Conservation (phyloP, 2,329 filamentous ascomycete genomes). For the Alternaria brassicicola region DNA sequence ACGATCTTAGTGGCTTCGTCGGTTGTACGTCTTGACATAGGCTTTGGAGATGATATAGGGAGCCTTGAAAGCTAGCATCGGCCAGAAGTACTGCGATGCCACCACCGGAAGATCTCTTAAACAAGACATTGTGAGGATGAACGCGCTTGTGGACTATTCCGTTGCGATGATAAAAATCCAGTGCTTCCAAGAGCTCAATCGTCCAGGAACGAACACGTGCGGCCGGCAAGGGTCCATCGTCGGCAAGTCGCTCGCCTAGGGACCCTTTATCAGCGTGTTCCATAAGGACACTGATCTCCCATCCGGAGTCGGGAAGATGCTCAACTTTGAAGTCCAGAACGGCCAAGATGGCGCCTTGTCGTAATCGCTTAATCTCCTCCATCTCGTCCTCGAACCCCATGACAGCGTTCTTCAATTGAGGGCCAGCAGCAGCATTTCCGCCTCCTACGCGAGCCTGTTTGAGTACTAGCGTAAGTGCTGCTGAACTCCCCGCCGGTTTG, state of each 20-base stretch:
- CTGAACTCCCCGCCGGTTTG: conserved; percentile 65
- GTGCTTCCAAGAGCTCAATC: conserved; percentile 85
- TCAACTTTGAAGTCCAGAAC: conserved; percentile 82
- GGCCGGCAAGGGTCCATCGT: conserved; percentile 74
- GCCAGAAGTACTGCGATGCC: conserved; percentile 73
- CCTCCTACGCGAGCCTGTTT: conserved; percentile 52
- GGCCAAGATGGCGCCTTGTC: conserved; percentile 77
- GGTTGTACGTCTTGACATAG: conserved; percentile 58
- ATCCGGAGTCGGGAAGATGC: conserved; percentile 57
- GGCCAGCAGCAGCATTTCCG: conserved; percentile 66
- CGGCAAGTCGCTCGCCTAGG: conserved; percentile 78
- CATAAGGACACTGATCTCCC: conserved; percentile 76
- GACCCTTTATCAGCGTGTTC: conserved; percentile 83
- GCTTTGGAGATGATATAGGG: conserved; percentile 67
- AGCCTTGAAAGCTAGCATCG: conserved; percentile 73
- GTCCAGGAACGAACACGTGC: conserved; percentile 85
- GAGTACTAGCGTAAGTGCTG: conserved; percentile 65
- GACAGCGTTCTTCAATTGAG: conserved; percentile 75
- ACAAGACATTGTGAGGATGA: conserved; percentile 77
- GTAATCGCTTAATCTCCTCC: conserved; percentile 74
- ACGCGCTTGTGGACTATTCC: conserved; percentile 85
- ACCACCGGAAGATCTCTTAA: conserved; percentile 72
- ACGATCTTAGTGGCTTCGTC: conserved; percentile 69
- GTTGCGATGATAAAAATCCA: conserved; percentile 85
- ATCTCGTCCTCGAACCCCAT: conserved; percentile 78